Conservation (phyloP, 176 grass and related monocot species). For the Elaeis guineensis region DNA sequence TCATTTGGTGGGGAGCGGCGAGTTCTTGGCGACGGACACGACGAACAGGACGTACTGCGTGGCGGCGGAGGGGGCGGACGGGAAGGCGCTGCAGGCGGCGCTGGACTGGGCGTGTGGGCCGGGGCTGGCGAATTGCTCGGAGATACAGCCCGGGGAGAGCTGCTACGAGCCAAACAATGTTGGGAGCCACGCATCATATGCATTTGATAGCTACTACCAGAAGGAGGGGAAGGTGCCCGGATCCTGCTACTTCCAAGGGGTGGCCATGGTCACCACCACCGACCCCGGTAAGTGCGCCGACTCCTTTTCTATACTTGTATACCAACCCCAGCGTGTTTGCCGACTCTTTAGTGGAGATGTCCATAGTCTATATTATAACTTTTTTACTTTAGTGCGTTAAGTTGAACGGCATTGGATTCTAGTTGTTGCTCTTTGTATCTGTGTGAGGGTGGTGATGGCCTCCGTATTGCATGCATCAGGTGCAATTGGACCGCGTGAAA, state of each 20-base stretch:
- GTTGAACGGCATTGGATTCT: too few relatives aligned
- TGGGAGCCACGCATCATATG: slow-evolving; percentile 70
- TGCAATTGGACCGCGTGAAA: too few relatives aligned
- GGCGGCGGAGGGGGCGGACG: slow-evolving; percentile 62
- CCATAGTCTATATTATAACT: too few relatives aligned
- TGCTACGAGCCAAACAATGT: slow-evolving; percentile 82
- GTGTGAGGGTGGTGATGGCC: too few relatives aligned
- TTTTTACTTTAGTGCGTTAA: too few relatives aligned
- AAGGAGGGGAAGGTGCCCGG: slow-evolving; percentile 56
- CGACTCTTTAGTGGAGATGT: too few relatives aligned
- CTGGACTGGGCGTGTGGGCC: slow-evolving; percentile 96
- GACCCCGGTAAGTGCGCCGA: slow-evolving; percentile 67
- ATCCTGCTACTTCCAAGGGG: slow-evolving; percentile 90
- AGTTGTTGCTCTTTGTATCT: too few relatives aligned
- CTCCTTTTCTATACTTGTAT: too few relatives aligned
- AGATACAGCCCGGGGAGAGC: slow-evolving; percentile 69
- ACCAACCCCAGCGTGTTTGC: too few relatives aligned
- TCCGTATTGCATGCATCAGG: too few relatives aligned
- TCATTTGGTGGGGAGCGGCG: slow-evolving; percentile 50
- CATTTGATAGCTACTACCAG: slow-evolving; percentile 90
- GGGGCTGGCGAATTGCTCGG: slow-evolving; percentile 70
- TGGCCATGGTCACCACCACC: slow-evolving; percentile 83
- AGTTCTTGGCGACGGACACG: slow-evolving; percentile 78
- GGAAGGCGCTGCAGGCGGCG: slow-evolving; percentile 80
- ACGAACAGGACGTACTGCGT: slow-evolving; percentile 85